Evolutionary conservation across 148 eudicot species (phyloP).

Genomic region (Camellia granthamiana): DNA sequence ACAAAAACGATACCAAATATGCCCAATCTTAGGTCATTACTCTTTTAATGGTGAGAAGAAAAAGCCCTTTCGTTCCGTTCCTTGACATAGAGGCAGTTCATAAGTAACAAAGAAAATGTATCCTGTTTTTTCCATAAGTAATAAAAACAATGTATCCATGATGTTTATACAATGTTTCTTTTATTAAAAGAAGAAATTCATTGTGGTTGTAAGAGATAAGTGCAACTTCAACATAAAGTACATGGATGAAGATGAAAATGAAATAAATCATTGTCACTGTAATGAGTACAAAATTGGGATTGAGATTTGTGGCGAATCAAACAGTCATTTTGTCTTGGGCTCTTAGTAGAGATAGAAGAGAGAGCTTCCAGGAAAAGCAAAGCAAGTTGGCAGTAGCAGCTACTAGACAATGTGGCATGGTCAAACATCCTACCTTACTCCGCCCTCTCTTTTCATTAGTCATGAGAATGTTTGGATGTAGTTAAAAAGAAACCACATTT

Average conservation of each 20-base stretch:
- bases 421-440: background rate
- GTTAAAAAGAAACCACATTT: background rate
- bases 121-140: background rate
- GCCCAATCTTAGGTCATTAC: background rate
- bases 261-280: background rate
- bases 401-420: background rate
- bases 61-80: background rate
- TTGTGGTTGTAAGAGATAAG: background rate
- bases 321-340: background rate
- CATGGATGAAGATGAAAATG: background rate
- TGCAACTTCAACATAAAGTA: background rate
- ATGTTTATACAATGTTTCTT: background rate
- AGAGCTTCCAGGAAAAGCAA: background rate
- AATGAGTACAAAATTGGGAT: background rate
- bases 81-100: background rate
- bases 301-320: background rate
- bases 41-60: background rate
- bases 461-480: background rate
- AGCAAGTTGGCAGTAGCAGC: background rate
- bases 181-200: background rate
- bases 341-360: background rate
- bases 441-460: background rate
- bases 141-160: background rate
- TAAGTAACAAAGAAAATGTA: too few species aligned
- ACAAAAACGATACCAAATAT: too few species aligned